Evolutionary conservation across 805 yeast species (phyloP).

Genomic region (Hanseniaspora vineae): DNA sequence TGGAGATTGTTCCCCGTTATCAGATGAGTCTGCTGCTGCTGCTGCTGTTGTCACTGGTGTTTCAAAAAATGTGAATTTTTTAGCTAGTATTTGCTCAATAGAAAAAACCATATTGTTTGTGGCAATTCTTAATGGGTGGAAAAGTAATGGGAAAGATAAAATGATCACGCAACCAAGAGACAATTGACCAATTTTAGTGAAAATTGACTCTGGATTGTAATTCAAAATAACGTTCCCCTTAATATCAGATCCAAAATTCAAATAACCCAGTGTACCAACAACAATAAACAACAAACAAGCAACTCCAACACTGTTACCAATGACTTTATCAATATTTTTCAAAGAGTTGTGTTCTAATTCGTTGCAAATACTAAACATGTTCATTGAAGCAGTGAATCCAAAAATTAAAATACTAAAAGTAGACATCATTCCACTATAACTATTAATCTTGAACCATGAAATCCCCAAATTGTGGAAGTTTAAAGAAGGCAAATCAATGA

Average conservation of each 20-base stretch:
- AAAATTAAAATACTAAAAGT: slow-evolving; percentile 66
- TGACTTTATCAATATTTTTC: slow-evolving; percentile 33
- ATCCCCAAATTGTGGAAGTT: slow-evolving; percentile 16
- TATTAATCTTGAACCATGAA: slow-evolving; percentile 28
- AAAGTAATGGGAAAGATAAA: slow-evolving; percentile 66
- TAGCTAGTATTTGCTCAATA: slow-evolving; percentile 15
- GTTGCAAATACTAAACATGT: slow-evolving; percentile 62
- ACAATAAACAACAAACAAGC: slow-evolving; percentile 46
- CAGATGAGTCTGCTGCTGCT: neutral
- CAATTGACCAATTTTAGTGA: slow-evolving; percentile 41
- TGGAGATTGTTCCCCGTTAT: neutral
- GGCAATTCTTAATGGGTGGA: slow-evolving; percentile 70
- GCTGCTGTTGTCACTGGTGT: slow-evolving; percentile 3
- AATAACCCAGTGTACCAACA: slow-evolving; percentile 59
- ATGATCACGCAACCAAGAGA: slow-evolving; percentile 60
- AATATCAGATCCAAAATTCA: slow-evolving; percentile 51
- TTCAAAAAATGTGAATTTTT: neutral
- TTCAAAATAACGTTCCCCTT: slow-evolving; percentile 57
- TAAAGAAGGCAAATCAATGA: slow-evolving; percentile 17
- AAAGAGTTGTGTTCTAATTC: slow-evolving; percentile 47
- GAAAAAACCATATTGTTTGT: slow-evolving; percentile 51
- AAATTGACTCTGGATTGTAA: slow-evolving; percentile 41
- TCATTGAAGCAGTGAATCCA: slow-evolving; percentile 76
- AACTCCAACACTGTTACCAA: slow-evolving; percentile 34
- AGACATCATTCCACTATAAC: slow-evolving; percentile 34